Conservation (phyloP, 2,329 filamentous ascomycete genomes). For the Ascochyta rabiei region DNA sequence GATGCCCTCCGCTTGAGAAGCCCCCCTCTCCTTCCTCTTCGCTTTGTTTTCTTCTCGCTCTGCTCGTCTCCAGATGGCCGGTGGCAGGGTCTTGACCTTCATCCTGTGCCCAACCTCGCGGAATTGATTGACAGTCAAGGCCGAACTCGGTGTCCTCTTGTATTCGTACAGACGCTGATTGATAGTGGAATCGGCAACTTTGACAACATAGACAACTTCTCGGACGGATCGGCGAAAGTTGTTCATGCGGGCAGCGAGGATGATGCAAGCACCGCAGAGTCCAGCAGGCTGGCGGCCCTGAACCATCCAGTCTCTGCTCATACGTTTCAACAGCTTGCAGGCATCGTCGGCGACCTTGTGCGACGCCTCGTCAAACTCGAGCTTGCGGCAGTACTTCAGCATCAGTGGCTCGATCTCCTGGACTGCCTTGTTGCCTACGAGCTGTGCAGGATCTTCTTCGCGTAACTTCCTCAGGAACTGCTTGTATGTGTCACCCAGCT, state of each 20-base stretch:
- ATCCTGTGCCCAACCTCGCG: slow-evolving; percentile 69
- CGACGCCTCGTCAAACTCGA: slow-evolving; percentile 85
- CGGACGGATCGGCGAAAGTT: slow-evolving; percentile 92
- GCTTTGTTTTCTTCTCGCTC: slow-evolving; percentile 52
- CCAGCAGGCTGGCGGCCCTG: slow-evolving; percentile 92
- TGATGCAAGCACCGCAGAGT: slow-evolving; percentile 90
- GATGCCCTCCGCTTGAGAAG: slow-evolving; percentile 12
- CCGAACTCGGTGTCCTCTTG: slow-evolving; percentile 81
- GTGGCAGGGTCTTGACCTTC: slow-evolving; percentile 71
- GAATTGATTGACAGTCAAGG: slow-evolving; percentile 87
- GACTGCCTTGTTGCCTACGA: slow-evolving; percentile 59
- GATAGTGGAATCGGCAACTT: slow-evolving; percentile 92
- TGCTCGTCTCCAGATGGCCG: slow-evolving; percentile 74
- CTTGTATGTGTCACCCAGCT: slow-evolving; percentile 88
- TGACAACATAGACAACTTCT: slow-evolving; percentile 97
- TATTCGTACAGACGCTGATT: slow-evolving; percentile 92
- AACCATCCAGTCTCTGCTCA: slow-evolving; percentile 98
- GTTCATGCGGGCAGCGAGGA: slow-evolving; percentile 96
- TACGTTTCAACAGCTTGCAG: slow-evolving; percentile 83
- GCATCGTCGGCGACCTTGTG: slow-evolving; percentile 88
- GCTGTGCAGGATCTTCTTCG: slow-evolving; percentile 61
- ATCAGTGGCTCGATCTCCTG: slow-evolving; percentile 86
- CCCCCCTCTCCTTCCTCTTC: slow-evolving; percentile 32
- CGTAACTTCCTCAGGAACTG: slow-evolving; percentile 72
- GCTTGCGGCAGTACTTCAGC: slow-evolving; percentile 84